These are phyloP conservation scores for Pythium aphanidermatum DNA, from an alignment of 352 stramenopile genomes.

Conservation along the genomic window DNA sequence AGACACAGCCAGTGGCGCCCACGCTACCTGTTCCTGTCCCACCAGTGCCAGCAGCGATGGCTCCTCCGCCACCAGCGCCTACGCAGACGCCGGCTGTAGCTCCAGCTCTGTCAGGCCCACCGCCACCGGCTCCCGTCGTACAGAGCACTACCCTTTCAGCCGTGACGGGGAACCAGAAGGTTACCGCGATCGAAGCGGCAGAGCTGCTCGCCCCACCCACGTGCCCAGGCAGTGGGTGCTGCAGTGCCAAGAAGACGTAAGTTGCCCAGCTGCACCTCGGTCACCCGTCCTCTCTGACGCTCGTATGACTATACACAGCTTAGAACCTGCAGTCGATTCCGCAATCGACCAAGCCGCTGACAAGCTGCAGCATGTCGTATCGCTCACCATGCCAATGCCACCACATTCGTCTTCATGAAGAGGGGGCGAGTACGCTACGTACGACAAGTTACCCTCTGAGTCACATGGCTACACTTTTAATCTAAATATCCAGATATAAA, in stretches of 20 bases:
- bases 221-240: background rate
- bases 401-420: no score
- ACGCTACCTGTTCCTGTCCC: background rate
- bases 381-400: background rate
- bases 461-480: no score
- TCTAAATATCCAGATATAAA: no score
- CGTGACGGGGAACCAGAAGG: slow-evolving; percentile 16
- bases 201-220: slow-evolving; percentile 7
- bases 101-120: slow-evolving; percentile 5
- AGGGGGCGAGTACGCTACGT: no score
- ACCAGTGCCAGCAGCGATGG: slow-evolving; percentile 6
- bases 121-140: background rate
- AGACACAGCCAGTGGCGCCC: background rate
- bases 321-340: slow-evolving; percentile 2
- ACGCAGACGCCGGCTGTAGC: background rate
- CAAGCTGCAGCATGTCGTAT: slow-evolving; percentile 1
- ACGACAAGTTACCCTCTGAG: no score
- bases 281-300: background rate
- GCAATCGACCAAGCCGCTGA: background rate
- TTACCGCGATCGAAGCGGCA: slow-evolving; percentile 13
- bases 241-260: slow-evolving; percentile 9
- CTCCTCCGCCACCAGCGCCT: slow-evolving; percentile 3
- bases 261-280: no score
- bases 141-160: background rate
- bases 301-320: background rate